Evolutionary conservation across 108 stramenopile genomes (phyloP).

Genomic region (Fragilariopsis cylindrus): DNA sequence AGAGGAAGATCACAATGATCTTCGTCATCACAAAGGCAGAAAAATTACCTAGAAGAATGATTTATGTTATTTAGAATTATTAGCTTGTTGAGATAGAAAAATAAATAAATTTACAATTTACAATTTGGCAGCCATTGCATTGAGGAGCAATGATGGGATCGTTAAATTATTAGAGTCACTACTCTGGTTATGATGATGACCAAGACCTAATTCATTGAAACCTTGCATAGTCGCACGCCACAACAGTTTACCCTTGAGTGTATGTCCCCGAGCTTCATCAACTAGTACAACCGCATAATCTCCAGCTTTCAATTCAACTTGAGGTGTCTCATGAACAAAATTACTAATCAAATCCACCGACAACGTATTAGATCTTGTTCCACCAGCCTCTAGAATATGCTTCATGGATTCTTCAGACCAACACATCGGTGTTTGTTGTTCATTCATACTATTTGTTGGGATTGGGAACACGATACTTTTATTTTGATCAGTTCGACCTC

Average conservation of each 20-base stretch:
- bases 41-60: too few species aligned
- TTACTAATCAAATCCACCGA: neutral
- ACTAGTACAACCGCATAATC: conserved; percentile 83
- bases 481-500: conserved; percentile 86
- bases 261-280: conserved; percentile 78
- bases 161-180: too few species aligned
- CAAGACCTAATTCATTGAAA: conserved; percentile 23
- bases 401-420: conserved; percentile 12
- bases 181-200: neutral
- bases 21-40: too few species aligned
- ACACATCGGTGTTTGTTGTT: neutral
- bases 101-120: too few species aligned
- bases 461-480: conserved; percentile 69
- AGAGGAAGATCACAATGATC: too few species aligned
- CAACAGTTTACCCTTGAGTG: conserved; percentile 65
- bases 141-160: too few species aligned
- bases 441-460: conserved; percentile 7
- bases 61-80: too few species aligned
- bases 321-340: neutral
- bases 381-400: neutral
- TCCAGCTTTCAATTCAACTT: conserved; percentile 42
- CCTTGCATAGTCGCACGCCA: conserved; percentile 54
- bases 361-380: neutral
- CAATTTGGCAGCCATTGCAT: too few species aligned
- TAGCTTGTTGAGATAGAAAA: too few species aligned